Conservation (phyloP, 768 basidiomycete species). For the Galerina sulciceps region DNA sequence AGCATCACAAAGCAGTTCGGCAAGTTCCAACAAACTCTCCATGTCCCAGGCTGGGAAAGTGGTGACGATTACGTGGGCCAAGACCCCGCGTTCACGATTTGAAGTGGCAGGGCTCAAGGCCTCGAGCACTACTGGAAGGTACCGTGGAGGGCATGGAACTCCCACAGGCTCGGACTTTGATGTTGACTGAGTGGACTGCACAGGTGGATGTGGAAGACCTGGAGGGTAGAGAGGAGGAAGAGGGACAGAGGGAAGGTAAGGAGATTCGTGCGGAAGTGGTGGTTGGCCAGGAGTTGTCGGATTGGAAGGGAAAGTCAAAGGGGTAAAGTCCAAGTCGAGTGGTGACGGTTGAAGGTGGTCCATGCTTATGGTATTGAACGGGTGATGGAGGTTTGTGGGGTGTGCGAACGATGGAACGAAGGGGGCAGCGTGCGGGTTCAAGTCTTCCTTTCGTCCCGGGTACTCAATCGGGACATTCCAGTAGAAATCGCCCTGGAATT, state of each 20-base stretch:
- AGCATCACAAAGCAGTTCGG: conserved; percentile 9
- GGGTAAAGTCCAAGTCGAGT: conserved; percentile 3
- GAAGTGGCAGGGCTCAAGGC: conserved; percentile 3
- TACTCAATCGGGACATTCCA: not conserved
- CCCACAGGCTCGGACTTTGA: not conserved
- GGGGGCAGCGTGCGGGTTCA: conserved; percentile 19
- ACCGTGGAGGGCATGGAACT: not conserved
- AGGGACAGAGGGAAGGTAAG: not conserved
- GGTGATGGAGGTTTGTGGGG: not conserved
- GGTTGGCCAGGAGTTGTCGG: not conserved
- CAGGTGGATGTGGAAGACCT: conserved; percentile 4
- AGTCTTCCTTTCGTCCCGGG: conserved; percentile 5
- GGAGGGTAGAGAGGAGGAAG: conserved; percentile 9
- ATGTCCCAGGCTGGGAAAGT: conserved; percentile 14
- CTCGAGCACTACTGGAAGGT: conserved; percentile 10
- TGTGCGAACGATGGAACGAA: conserved; percentile 15
- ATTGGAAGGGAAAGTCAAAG: not conserved
- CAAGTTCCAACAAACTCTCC: conserved; percentile 17
- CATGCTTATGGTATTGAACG: not conserved
- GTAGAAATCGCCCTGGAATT: not conserved
- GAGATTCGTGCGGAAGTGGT: not conserved
- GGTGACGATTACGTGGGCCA: conserved; percentile 9
- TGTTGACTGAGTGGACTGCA: not conserved
- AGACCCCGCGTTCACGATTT: conserved; percentile 4
- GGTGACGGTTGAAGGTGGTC: conserved; percentile 1